These are phyloP conservation scores for Phaeophleospora eucalypticola DNA, from an alignment of 2,329 filamentous ascomycete species.

Conservation along the genomic window DNA sequence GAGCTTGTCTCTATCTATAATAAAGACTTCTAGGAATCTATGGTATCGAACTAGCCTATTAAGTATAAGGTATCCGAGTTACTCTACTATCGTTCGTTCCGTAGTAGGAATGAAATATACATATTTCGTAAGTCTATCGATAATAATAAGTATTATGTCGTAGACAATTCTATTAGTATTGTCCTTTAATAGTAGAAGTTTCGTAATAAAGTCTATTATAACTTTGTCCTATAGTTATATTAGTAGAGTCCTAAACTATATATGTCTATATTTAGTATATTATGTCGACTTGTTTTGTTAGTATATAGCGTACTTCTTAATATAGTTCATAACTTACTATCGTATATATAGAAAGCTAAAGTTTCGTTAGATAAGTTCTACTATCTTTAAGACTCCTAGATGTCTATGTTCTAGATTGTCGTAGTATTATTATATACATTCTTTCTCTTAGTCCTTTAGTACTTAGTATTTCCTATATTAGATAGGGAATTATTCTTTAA, in stretches of 20 bases:
- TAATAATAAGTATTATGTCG: conserved; percentile 19
- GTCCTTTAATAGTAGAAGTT: conserved; percentile 13
- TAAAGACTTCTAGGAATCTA: conserved; percentile 16
- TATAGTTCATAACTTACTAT: conserved; percentile 4
- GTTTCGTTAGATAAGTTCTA: not conserved
- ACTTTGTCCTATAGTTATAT: conserved; percentile 10
- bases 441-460: conserved; percentile 3
- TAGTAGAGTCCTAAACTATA: conserved; percentile 11
- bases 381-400: not conserved
- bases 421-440: conserved; percentile 16
- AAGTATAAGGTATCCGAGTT: conserved; percentile 19
- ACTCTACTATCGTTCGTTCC: conserved; percentile 12
- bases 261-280: conserved; percentile 12
- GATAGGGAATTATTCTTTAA: conserved; percentile 9
- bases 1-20: conserved; percentile 22
- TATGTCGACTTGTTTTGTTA: conserved; percentile 8
- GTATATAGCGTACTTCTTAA: conserved; percentile 10
- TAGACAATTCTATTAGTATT: conserved; percentile 7
- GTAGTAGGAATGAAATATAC: conserved; percentile 4
- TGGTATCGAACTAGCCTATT: conserved; percentile 18
- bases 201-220: conserved; percentile 11
- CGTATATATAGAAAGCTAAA: conserved; percentile 9
- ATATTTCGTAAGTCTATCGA: conserved; percentile 19
- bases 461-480: conserved; percentile 11
- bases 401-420: conserved; percentile 8